A percentile compares a stretch with the other conserved stretches of the same genome.
Conservation (phyloP, 106 monocot genomes). For the Dendrobium officinale region DNA sequence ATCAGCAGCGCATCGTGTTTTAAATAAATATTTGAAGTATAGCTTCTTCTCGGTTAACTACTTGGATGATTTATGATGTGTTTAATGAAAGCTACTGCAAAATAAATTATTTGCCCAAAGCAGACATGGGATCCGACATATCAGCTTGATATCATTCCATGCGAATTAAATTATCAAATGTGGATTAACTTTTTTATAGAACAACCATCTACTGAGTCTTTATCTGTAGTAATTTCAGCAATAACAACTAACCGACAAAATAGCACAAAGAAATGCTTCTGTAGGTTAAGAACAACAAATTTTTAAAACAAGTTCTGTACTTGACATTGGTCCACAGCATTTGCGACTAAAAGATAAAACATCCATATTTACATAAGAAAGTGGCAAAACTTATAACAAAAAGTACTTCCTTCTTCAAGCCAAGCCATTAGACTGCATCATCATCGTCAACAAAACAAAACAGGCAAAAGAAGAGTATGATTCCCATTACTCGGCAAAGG, state of each 20-base stretch:
- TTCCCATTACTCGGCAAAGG: conserved; percentile 11
- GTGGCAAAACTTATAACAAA: too few species aligned
- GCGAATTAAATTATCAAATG: too few species aligned
- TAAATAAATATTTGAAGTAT: background rate
- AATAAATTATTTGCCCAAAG: background rate
- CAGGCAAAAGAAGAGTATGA: background rate
- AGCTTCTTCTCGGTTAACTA: background rate
- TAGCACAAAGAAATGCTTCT: background rate
- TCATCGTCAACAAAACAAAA: background rate
- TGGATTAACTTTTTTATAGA: too few species aligned
- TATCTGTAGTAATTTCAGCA: background rate
- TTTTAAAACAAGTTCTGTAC: background rate
- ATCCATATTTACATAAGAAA: too few species aligned
- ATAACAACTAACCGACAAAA: background rate
- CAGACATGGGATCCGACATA: too few species aligned
- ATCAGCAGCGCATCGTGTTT: background rate
- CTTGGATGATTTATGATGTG: background rate
- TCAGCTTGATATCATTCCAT: too few species aligned
- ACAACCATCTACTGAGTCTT: background rate
- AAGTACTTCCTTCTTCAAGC: too few species aligned
- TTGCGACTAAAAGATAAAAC: too few species aligned
- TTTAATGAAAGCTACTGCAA: background rate
- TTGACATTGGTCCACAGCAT: too few species aligned
- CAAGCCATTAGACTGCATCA: background rate
- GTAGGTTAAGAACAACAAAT: background rate